Percentiles rank a stretch among this genome's conserved stretches.
Conservation (phyloP, 2,329 filamentous ascomycete genomes). For the Colletotrichum sp. region DNA sequence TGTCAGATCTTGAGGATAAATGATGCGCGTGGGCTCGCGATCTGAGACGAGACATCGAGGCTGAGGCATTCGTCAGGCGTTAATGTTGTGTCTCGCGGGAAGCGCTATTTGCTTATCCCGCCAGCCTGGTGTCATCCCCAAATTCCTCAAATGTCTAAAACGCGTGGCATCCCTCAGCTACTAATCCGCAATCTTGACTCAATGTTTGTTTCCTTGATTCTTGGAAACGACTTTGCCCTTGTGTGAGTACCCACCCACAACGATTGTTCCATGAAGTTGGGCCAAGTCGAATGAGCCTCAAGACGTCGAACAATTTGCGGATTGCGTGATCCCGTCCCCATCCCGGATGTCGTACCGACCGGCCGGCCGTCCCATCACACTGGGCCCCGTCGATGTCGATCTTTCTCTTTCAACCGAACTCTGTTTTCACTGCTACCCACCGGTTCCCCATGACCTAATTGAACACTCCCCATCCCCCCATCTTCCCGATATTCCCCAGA, state of each 20-base stretch:
- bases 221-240: background rate
- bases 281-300: background rate
- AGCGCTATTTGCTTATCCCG: background rate
- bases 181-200: background rate
- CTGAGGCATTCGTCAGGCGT: background rate
- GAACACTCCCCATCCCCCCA: background rate
- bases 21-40: background rate
- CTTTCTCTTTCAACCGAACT: background rate
- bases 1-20: background rate
- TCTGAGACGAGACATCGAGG: background rate
- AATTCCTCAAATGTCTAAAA: background rate
- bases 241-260: fast-evolving
- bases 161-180: background rate
- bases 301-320: background rate
- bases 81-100: background rate
- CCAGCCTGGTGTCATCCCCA: background rate
- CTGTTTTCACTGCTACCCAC: background rate
- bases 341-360: background rate
- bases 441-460: background rate
- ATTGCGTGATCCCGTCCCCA: constrained; percentile 8
- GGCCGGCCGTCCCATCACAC: background rate
- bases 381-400: background rate
- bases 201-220: background rate
- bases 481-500: background rate
- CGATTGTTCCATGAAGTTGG: background rate